Evolutionary conservation across 805 yeast genomes (phyloP), one percentile per base, ranked within the genome.

Genomic region (Hanseniaspora lindneri): DNA sequence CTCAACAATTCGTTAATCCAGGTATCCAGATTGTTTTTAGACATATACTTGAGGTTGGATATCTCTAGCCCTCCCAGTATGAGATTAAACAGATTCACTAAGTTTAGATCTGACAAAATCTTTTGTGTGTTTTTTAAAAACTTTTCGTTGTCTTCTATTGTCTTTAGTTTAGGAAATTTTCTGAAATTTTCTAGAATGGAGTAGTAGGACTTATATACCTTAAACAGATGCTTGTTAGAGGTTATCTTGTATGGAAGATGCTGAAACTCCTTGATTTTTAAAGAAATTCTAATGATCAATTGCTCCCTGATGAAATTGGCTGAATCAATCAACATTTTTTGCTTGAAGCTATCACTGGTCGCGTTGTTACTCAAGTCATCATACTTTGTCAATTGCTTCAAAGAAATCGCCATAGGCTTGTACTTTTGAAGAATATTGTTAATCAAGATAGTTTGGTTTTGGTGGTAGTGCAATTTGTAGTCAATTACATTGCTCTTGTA

Each of bases 61-160:
- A 80, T 80, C 57, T 89, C 96, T 41, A 87, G 67, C 1, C 94
- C 86, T 1, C 97, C 97, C 87, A 87, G 83, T 71, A 89, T 82
- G 52, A 88, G 68, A 61, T 88, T 89, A 1, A 96, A 92, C 52
- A 89, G 69, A 53, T 86, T 83, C 48, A 81, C 67, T 42, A 86
- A 72, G 64, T 89, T 95, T 57, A 79, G 83, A 61, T 81, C 86
- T 24, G 72, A 71, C 55, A 89, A 66, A 53, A 87, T 73, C 28
- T 72, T 68, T 24, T 75, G 71, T 49, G 88, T 66, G 47, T 77
- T 72, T 23, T 68, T 67, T 59, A 94, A 80, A 61, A 89, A 88
- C 54, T 64, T 65, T 35, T 75, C 79, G 60, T 89, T 89, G 47
- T 86, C 95, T 33, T 80, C 78, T 32, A 86, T 62, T 0, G 82